These are phyloP conservation scores for Tetrapisispora iriomotensis DNA, from an alignment of 805 yeast genomes.

Conservation along the genomic window DNA sequence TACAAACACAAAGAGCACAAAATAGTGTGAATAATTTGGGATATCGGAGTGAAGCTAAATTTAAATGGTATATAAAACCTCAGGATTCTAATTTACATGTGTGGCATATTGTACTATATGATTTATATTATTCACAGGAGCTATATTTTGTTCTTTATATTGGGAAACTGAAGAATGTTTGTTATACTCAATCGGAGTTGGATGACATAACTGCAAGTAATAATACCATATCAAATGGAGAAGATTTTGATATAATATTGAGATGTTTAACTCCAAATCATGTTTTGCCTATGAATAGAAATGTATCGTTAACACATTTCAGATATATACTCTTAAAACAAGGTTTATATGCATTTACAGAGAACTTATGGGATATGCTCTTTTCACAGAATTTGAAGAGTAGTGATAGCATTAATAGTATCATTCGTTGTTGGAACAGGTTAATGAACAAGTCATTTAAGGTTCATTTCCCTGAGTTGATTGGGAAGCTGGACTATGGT, in stretches of 20 bases:
- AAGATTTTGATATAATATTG: conserved; percentile 14
- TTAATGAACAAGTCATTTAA: conserved; percentile 22
- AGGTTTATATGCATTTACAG: conserved; percentile 18
- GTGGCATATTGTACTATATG: conserved; percentile 25
- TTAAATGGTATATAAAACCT: conserved; percentile 19
- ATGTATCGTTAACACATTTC: conserved; percentile 20
- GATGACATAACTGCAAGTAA: conserved; percentile 11
- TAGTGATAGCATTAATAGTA: not conserved
- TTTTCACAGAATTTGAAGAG: conserved; percentile 4
- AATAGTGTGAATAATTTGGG: not conserved
- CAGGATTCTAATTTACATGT: conserved; percentile 27
- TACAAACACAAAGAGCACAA: conserved; percentile 4
- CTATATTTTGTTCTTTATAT: conserved; percentile 19
- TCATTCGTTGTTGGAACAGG: conserved; percentile 24
- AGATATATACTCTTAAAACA: conserved; percentile 8
- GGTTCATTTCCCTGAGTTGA: conserved; percentile 21
- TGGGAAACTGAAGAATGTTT: conserved; percentile 11
- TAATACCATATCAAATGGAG: conserved; percentile 8
- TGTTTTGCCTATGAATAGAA: conserved; percentile 20
- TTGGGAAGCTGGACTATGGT: conserved; percentile 17
- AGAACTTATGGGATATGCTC: conserved; percentile 15
- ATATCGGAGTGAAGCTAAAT: conserved; percentile 6
- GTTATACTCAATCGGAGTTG: conserved; percentile 6
- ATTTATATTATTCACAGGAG: conserved; percentile 13
- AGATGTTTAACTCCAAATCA: conserved; percentile 25